These are phyloP conservation scores for Fraxinus ornus DNA, from an alignment of 305 asterid species.

Conservation along the genomic window DNA sequence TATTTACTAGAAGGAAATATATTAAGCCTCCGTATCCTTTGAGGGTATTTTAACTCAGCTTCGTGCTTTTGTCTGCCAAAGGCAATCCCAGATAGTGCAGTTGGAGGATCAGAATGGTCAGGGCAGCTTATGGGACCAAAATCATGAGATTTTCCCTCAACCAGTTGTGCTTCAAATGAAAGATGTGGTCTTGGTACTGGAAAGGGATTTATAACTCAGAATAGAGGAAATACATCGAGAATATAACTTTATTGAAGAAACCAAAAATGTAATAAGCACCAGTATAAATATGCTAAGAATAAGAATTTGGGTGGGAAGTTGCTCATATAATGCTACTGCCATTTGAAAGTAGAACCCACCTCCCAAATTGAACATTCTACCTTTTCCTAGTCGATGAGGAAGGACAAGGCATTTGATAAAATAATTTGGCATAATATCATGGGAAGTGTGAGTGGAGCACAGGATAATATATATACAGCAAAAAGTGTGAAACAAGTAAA, in stretches of 20 bases:
- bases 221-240: constrained; percentile 1
- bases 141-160: constrained; percentile 91
- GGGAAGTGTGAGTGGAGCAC: background rate
- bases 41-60: constrained; percentile 90
- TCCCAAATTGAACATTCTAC: background rate
- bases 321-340: constrained; percentile 15
- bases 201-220: constrained; percentile 31
- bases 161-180: constrained; percentile 91
- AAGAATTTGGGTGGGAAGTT: background rate
- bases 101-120: constrained; percentile 72
- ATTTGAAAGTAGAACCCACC: constrained; percentile 14
- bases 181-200: constrained; percentile 97
- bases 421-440: background rate
- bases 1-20: constrained; percentile 86
- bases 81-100: constrained; percentile 49
- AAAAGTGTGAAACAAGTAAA: constrained; percentile 1
- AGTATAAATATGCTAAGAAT: constrained; percentile 1
- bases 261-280: background rate
- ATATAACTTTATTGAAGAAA: background rate
- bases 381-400: constrained; percentile 3
- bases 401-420: constrained; percentile 7
- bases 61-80: constrained; percentile 84
- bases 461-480: constrained; percentile 2
- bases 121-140: constrained; percentile 86
- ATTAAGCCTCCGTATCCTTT: constrained; percentile 83